Base-by-base conservation (phyloP, 768 basidiomycete species). In the Macrolepiota albuminosa region DNA sequence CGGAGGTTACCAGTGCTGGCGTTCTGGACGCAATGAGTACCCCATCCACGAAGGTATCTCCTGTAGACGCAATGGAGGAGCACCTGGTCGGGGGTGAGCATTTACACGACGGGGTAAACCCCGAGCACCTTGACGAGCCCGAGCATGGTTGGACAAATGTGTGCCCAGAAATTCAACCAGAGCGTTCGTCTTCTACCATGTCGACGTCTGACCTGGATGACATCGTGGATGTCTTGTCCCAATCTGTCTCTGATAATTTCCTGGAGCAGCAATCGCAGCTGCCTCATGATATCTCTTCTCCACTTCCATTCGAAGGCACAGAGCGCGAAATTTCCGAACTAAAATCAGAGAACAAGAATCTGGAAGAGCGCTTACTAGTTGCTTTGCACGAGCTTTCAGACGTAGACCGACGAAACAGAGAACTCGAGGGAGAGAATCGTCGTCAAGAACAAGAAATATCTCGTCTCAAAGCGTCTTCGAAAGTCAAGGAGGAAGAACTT, bases 391-490 rank as follows among this genome's bases (percentile, higher is more conserved):
- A 61, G 34, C 57, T 65, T 47, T 46, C 57, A 3, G 33, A 53
- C 18, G 42, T 47, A 26, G 52, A 55, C 7, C 57, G 51, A 55
- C 47, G 56, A 26, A 63, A 55, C n/a, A 53, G 42, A 40, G 59
- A 60, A 31, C 54, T 61, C 5, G 56, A 56, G 24, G 61, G 52
- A n/a, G 61, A 64, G 37, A 62, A 60, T 26, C 33, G 36, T 36
- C 50, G 36, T 9, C 54, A 34, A 50, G 56, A 31, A 18, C 58
- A 57, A 54, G 53, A 54, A n/a, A 11, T 54, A 11, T 26, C 24
- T 40, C 53, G 21, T 40, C 16, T 54, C 9, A 40, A 31, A 29
- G 53, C 26, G 1, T 11, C 16, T 40, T 18, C 37, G 9, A 54
- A 54, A 40, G 53, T 54, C 39, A 40, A 40, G 10, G 53, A 54